Percentiles rank a stretch among this genome's conserved stretches.
These are phyloP conservation scores for Eimeria mitis DNA, from an alignment of 169 alveolate genomes.

Conservation along the genomic window DNA sequence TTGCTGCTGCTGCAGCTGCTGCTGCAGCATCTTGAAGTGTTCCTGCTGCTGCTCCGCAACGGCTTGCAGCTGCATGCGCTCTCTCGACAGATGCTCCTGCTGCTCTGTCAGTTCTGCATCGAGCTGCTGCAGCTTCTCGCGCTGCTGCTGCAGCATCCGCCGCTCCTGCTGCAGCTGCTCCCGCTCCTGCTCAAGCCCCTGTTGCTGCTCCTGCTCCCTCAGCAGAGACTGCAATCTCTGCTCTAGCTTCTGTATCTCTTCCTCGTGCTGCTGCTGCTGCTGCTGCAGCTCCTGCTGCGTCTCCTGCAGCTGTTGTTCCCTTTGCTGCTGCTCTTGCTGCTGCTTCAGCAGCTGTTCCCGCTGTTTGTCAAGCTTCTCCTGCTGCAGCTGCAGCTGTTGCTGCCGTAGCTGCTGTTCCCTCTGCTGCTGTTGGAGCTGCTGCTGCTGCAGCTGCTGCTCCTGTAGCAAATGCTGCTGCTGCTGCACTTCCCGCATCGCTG, in stretches of 20 bases:
- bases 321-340: constrained; percentile 53
- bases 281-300: constrained; percentile 45
- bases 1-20: constrained; percentile 69
- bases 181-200: constrained; percentile 14
- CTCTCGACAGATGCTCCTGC: constrained; percentile 47
- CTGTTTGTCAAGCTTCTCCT: constrained; percentile 44
- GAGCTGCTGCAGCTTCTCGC: constrained; percentile 39
- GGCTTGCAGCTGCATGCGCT: constrained; percentile 65
- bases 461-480: neutral
- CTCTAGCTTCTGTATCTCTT: constrained; percentile 13
- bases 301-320: constrained; percentile 22
- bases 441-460: neutral
- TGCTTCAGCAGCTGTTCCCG: constrained; percentile 24
- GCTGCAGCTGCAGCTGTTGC: constrained; percentile 20
- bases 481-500: constrained; percentile 7
- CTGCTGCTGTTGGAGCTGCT: constrained; percentile 22
- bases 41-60: constrained; percentile 66
- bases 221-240: neutral
- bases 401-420: constrained; percentile 23
- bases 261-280: constrained; percentile 59
- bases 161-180: neutral
- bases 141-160: constrained; percentile 32
- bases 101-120: constrained; percentile 40
- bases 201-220: constrained; percentile 11
- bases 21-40: constrained; percentile 55